Evolutionary conservation across 768 basidiomycete species (phyloP), one percentile per base, ranked within the genome.

Genomic region (Lactarius akahatsu): DNA sequence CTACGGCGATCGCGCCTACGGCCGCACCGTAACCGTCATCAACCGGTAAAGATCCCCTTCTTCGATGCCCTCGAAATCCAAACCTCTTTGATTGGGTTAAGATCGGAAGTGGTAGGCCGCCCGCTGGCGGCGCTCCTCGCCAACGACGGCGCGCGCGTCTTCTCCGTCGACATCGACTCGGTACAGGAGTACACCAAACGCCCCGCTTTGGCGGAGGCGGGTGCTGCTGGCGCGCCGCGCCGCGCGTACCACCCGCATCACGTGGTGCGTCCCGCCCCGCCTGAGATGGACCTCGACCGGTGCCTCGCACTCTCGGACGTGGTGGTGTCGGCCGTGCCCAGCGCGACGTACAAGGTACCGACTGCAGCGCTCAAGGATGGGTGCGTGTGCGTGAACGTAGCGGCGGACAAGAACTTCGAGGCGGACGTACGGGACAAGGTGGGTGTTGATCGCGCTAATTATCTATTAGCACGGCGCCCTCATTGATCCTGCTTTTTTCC

Each of bases 161-260:
- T 98, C 73, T 96, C 93, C 7, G 92, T 92, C 5, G 97, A 99
- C 75, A 92, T 98, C 63, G 94, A 96, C 75, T 92, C 94, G 11
- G 91, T 96, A 61, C 92, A 97, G 83, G 97, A 98, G 80, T 98
- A 96, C 78, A 97, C 92, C 55, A 96, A 96, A 76, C 89, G 95
- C 16, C 94, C 94, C 1, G 82, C 55, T 70, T 77, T 26, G 70
- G 78, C 16, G 66, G 76, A 3, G 23, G 16, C 9, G 45, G 30
- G 45, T 16, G 54, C 3, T n/a, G 52, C 3, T 20, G 4, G 13
- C 13, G 34, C n/a, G 18, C 58, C n/a, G 73, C 73, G 74, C 32
- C 80, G 84, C 63, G 84, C 83, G 66, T 97, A 89, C 76, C 87
- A 94, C 76, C 90, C 94, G 2, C 88, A 87, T 50, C 95, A 99